Evolutionary conservation across 2,329 filamentous ascomycete species (phyloP).

Genomic region (Penicillium sp.): DNA sequence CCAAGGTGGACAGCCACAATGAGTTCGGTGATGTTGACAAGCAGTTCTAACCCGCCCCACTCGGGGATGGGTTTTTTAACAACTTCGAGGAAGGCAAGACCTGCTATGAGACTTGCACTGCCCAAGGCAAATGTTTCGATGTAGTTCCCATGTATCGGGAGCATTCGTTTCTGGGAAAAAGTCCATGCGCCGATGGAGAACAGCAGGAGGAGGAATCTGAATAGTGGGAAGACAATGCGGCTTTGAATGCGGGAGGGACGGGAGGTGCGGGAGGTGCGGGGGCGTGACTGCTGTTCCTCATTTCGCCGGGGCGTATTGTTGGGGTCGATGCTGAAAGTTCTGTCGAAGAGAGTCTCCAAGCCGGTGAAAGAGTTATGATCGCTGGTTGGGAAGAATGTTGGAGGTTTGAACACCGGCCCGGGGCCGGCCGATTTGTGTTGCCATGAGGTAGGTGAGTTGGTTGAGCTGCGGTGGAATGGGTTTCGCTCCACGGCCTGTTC

Average conservation of each 20-base stretch:
- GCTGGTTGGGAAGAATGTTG: slow-evolving; percentile 47
- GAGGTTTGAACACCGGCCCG: slow-evolving; percentile 42
- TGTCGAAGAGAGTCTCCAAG: slow-evolving; percentile 48
- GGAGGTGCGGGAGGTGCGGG: background rate
- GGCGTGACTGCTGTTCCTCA: slow-evolving; percentile 15
- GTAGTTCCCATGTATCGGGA: slow-evolving; percentile 38
- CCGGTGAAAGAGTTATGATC: slow-evolving; percentile 47
- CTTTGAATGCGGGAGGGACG: slow-evolving; percentile 11
- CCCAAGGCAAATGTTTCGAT: slow-evolving; percentile 41
- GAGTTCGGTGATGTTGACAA: slow-evolving; percentile 40
- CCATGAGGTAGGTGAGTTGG: slow-evolving; percentile 25
- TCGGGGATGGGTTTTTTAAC: slow-evolving; percentile 37
- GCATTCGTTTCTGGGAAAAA: slow-evolving; percentile 31
- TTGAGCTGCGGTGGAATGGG: slow-evolving; percentile 37
- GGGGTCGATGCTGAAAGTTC: slow-evolving; percentile 43
- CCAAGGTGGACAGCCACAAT: slow-evolving; percentile 41
- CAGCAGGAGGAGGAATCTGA: slow-evolving; percentile 32
- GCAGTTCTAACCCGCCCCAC: slow-evolving; percentile 42
- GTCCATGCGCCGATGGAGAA: slow-evolving; percentile 34
- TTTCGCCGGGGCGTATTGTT: slow-evolving; percentile 26
- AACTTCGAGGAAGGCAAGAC: slow-evolving; percentile 41
- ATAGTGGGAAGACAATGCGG: slow-evolving; percentile 27
- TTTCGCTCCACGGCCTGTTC: slow-evolving; percentile 38
- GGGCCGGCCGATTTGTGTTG: slow-evolving; percentile 15
- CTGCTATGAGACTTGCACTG: slow-evolving; percentile 41